A percentile compares a stretch with the other conserved stretches of the same genome.
Conservation (phyloP, 1,284 basidiomycete genomes). For the Somion occarium region DNA sequence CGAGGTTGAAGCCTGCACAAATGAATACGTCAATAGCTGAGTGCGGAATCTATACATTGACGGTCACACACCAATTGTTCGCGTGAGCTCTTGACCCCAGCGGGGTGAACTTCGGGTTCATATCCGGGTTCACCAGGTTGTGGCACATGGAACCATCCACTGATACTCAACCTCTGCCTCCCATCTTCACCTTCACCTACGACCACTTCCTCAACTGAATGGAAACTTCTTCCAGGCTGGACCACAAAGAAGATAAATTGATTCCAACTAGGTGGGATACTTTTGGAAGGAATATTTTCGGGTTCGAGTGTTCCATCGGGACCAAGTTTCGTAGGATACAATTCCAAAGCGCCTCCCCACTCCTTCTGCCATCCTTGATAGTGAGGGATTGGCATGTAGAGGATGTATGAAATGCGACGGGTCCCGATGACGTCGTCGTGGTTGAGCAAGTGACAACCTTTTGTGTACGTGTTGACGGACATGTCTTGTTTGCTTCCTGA, state of each 20-base stretch:
- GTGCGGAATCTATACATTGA: not conserved
- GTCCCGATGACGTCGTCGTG: slow-evolving; percentile 99
- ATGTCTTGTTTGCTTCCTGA: slow-evolving; percentile 94
- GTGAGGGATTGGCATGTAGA: slow-evolving; percentile 91
- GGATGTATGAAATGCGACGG: slow-evolving; percentile 93
- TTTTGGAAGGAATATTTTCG: slow-evolving; percentile 53
- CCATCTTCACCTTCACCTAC: slow-evolving; percentile 68
- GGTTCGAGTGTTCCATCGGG: slow-evolving; percentile 57
- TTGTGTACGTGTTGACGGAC: slow-evolving; percentile 90
- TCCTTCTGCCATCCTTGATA: slow-evolving; percentile 67
- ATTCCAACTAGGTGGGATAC: slow-evolving; percentile 86
- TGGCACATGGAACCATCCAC: slow-evolving; percentile 95
- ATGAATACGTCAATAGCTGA: not conserved
- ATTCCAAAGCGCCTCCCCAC: slow-evolving; percentile 93
- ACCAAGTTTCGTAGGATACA: slow-evolving; percentile 71
- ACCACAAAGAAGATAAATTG: slow-evolving; percentile 96
- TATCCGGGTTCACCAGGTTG: slow-evolving; percentile 91
- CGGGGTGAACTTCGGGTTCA: slow-evolving; percentile 39
- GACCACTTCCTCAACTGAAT: slow-evolving; percentile 97
- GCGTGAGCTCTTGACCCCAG: slow-evolving; percentile 61
- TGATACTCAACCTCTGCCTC: slow-evolving; percentile 79
- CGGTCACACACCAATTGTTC: slow-evolving; percentile 81
- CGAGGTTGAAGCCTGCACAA: slow-evolving; percentile 50
- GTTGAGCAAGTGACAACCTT: slow-evolving; percentile 90
- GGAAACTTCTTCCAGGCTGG: slow-evolving; percentile 89